phyloP scores from a whole-genome alignment of 371 early-diverging fungal species.

The Mortierella sp. region DNA sequence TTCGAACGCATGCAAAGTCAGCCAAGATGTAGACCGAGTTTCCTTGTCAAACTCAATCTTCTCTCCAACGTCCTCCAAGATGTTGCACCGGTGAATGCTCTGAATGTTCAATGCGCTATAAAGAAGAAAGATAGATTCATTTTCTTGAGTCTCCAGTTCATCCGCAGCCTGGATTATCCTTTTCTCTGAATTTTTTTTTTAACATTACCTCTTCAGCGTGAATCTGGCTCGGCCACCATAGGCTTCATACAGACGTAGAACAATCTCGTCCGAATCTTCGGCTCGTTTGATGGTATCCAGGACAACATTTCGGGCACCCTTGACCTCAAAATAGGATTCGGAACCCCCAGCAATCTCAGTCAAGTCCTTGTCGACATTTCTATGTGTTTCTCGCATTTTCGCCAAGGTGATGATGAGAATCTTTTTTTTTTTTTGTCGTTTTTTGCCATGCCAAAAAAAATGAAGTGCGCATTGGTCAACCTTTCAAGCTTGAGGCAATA shows the following conservation, averaged over 20 bases:
- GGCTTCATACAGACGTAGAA: slow-evolving; percentile 91
- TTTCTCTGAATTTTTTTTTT: not conserved
- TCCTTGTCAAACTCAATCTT: slow-evolving; percentile 36
- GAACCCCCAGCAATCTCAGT: slow-evolving; percentile 5
- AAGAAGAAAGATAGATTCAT: not conserved
- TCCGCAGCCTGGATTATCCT: not conserved
- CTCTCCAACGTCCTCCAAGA: slow-evolving; percentile 75
- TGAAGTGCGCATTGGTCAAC: not conserved
- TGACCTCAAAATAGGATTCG: slow-evolving; percentile 58
- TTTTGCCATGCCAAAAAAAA: not conserved
- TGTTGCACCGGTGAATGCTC: slow-evolving; percentile 72
- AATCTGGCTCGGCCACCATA: slow-evolving; percentile 87
- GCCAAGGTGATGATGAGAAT: slow-evolving; percentile 4
- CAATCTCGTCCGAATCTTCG: slow-evolving; percentile 78
- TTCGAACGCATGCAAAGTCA: slow-evolving; percentile 71
- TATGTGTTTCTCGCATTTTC: not conserved
- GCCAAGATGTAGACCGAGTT: slow-evolving; percentile 47
- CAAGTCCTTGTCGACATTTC: not conserved
- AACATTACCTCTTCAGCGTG: slow-evolving; percentile 65
- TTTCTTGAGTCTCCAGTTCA: not conserved
- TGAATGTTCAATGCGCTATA: slow-evolving; percentile 58
- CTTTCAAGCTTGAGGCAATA: not conserved
- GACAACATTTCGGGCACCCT: slow-evolving; percentile 77
- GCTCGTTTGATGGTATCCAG: slow-evolving; percentile 91
- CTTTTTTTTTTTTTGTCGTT: not conserved